Conservation (phyloP, 345 rosid species). For the Salix koriyanagi region DNA sequence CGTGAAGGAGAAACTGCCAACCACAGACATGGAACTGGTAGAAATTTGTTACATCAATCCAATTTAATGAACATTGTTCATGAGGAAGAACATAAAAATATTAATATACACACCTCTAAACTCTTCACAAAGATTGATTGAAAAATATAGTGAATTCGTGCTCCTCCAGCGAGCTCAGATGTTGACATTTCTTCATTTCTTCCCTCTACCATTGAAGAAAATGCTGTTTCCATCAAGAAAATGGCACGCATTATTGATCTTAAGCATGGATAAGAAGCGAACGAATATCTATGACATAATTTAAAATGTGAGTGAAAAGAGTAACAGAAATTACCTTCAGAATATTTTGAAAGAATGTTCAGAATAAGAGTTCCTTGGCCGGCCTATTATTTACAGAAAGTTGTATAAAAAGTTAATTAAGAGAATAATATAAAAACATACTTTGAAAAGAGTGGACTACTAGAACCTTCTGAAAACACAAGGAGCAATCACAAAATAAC, state of each 20-base stretch:
- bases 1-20: neutral
- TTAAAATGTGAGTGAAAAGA: conserved; percentile 2
- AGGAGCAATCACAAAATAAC: neutral
- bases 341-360: conserved; percentile 86
- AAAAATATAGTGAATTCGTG: conserved; percentile 84
- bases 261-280: neutral
- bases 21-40: neutral
- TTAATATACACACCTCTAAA: conserved; percentile 54
- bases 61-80: neutral
- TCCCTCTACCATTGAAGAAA: conserved; percentile 83
- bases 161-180: conserved; percentile 87
- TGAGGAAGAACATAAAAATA: neutral
- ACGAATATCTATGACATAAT: neutral
- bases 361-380: conserved; percentile 94
- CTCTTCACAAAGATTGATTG: conserved; percentile 87
- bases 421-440: conserved; percentile 12
- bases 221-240: conserved; percentile 52
- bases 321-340: conserved; percentile 54
- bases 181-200: conserved; percentile 94
- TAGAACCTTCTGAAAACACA: neutral
- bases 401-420: conserved; percentile 2
- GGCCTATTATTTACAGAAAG: conserved; percentile 57
- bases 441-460: neutral
- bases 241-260: conserved; percentile 1
- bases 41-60: neutral